These are phyloP conservation scores for Fragaria ananassa DNA, from an alignment of 306 rosid species.

Conservation along the genomic window DNA sequence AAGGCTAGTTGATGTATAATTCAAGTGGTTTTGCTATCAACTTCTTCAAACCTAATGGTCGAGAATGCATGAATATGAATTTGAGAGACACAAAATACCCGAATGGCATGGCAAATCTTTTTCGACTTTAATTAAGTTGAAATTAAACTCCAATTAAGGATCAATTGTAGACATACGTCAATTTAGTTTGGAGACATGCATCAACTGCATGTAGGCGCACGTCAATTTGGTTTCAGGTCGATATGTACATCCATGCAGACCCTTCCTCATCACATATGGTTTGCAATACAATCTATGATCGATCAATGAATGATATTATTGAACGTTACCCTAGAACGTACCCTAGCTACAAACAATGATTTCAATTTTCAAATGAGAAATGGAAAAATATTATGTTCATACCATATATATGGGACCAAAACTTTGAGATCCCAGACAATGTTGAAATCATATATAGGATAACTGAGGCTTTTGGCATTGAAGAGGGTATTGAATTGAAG, in stretches of 20 bases:
- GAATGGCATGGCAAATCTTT: neutral
- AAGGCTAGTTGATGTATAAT: neutral
- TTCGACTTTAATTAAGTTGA: neutral
- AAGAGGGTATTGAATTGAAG: neutral
- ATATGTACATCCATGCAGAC: neutral
- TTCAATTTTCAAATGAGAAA: neutral
- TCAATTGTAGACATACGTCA: neutral
- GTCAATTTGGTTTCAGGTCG: neutral
- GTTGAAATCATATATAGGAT: conserved; percentile 15
- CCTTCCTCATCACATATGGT: neutral
- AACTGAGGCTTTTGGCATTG: conserved; percentile 11
- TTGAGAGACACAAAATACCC: neutral
- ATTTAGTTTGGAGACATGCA: neutral
- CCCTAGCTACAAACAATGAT: neutral
- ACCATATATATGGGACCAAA: neutral
- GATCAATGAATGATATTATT: too few relatives aligned
- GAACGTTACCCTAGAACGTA: neutral
- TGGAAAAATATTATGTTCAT: neutral
- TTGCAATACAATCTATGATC: too few relatives aligned
- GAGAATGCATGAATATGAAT: neutral
- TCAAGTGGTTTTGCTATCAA: neutral
- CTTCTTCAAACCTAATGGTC: neutral
- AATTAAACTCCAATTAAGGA: neutral
- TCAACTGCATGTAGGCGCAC: neutral
- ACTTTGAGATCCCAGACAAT: neutral